phyloP scores from a whole-genome alignment of 176 grass and related monocot genomes.

The Themeda triandra region DNA sequence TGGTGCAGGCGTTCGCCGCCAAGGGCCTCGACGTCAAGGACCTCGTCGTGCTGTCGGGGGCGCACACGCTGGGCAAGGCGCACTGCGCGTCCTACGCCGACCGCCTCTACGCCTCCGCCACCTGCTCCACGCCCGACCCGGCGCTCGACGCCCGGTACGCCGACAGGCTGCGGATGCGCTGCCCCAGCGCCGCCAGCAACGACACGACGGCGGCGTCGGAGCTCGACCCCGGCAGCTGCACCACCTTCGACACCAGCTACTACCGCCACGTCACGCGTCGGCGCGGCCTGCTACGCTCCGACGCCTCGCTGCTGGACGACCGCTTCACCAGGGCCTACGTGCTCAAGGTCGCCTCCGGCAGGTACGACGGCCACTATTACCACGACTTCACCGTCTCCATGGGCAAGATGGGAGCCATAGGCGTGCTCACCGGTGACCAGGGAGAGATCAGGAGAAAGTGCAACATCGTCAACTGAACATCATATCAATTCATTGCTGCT shows the following conservation, averaged over 20 bases:
- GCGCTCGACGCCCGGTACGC: constrained; percentile 45
- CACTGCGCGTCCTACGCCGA: constrained; percentile 43
- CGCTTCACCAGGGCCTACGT: constrained; percentile 55
- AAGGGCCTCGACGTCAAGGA: constrained; percentile 64
- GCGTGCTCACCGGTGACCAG: constrained; percentile 44
- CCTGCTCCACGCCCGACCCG: constrained; percentile 46
- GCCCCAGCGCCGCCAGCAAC: neutral
- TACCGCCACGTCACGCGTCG: constrained; percentile 51
- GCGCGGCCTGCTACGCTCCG: constrained; percentile 61
- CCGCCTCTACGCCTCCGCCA: constrained; percentile 81
- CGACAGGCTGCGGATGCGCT: constrained; percentile 35
- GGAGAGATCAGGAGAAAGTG: constrained; percentile 75
- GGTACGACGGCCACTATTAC: constrained; percentile 37
- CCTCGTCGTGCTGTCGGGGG: constrained; percentile 75
- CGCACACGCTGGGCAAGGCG: constrained; percentile 72
- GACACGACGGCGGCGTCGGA: constrained; percentile 3
- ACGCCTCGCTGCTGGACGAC: constrained; percentile 50
- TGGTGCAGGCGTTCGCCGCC: constrained; percentile 36
- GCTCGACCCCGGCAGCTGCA: constrained; percentile 85
- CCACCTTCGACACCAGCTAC: constrained; percentile 74
- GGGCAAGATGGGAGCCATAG: constrained; percentile 50
- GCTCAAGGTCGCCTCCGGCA: constrained; percentile 30
- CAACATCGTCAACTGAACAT: constrained; percentile 35
- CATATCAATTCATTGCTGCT: neutral
- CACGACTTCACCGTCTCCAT: constrained; percentile 56